Evolutionary conservation across 78 protist species (phyloP), one percentile per base, ranked within the genome.

Genomic region (Ministeria vibrans): DNA sequence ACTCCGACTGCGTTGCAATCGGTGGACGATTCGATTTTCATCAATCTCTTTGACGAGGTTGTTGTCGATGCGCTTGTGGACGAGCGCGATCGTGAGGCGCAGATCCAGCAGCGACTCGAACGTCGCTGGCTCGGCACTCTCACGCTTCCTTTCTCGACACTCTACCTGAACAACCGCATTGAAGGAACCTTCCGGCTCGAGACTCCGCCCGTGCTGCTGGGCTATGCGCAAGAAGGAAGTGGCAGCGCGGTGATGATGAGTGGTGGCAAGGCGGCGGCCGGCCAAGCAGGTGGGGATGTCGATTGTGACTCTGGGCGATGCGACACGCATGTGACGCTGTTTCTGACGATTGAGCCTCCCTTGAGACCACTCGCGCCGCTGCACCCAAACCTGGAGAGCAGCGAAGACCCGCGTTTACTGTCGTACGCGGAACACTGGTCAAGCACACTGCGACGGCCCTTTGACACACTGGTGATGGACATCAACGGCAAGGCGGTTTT

Each of bases 41-140:
- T 73, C 78, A 73, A 73, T 9, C 34, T 73, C 32, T 73, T 34
- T 18, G 78, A 73, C 78, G 64, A 73, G 15, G 41, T 13, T n/a
- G 42, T 34, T 30, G 22, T 13, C 18, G 78, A 73, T 15, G 23
- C n/a, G 38, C 43, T 25, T 3, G 42, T 36, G 64, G 78, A 73
- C 63, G 78, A 73, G 25, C 61, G 78, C 28, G 51, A 49, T 22
- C 5, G 46, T 1, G 27, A 49, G 41, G 27, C 22, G 4, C 13
- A 36, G n/a, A 11, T 34, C 15, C 68, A 44, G 15, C 78, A 41
- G 23, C 49, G 63, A 39, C 39, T 34, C 41, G 78, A 44, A 42
- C 61, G 66, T 11, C 66, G 66, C n/a, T 75, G 43, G 49, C 79
- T 75, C 32, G 79, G 79, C 30, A 7, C 41, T 28, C 43, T 75